Percentiles rank a stretch among this genome's conserved stretches.
These are phyloP conservation scores for Cryphonectria carpinicola DNA, from an alignment of 2,329 filamentous ascomycete genomes.

Conservation along the genomic window DNA sequence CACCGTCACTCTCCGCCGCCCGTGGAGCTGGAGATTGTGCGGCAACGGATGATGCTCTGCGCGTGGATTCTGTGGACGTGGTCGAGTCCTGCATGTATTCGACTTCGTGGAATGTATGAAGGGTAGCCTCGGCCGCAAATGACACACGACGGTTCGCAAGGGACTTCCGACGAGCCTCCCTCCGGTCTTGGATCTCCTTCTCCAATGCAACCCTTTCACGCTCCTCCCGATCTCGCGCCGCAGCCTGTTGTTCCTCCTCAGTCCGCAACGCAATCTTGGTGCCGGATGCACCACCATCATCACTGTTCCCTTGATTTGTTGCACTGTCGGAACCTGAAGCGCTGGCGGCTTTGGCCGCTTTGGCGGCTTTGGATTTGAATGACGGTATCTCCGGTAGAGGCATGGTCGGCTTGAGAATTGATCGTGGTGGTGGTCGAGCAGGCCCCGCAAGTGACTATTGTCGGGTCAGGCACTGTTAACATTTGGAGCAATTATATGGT, in stretches of 20 bases:
- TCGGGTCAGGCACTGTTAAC: slow-evolving; percentile 31
- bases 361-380: slow-evolving; percentile 59
- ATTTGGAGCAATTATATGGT: slow-evolving; percentile 40
- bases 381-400: slow-evolving; percentile 70
- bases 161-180: slow-evolving; percentile 90
- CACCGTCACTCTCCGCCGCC: slow-evolving; percentile 40
- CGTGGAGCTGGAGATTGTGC: slow-evolving; percentile 35
- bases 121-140: slow-evolving; percentile 93
- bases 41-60: slow-evolving; percentile 68
- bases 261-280: slow-evolving; percentile 69
- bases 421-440: slow-evolving; percentile 58
- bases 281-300: slow-evolving; percentile 40
- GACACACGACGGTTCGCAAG: slow-evolving; percentile 92
- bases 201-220: slow-evolving; percentile 62
- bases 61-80: slow-evolving; percentile 75
- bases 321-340: slow-evolving; percentile 46
- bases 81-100: slow-evolving; percentile 89
- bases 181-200: slow-evolving; percentile 68
- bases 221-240: slow-evolving; percentile 71
- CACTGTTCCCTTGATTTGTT: slow-evolving; percentile 50
- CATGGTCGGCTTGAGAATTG: slow-evolving; percentile 82
- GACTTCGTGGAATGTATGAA: slow-evolving; percentile 96
- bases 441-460: slow-evolving; percentile 60
- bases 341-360: slow-evolving; percentile 43
- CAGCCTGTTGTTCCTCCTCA: slow-evolving; percentile 72